Evolutionary conservation across 257 asterid genomes (phyloP).

Genomic region (Misopates orontium): DNA sequence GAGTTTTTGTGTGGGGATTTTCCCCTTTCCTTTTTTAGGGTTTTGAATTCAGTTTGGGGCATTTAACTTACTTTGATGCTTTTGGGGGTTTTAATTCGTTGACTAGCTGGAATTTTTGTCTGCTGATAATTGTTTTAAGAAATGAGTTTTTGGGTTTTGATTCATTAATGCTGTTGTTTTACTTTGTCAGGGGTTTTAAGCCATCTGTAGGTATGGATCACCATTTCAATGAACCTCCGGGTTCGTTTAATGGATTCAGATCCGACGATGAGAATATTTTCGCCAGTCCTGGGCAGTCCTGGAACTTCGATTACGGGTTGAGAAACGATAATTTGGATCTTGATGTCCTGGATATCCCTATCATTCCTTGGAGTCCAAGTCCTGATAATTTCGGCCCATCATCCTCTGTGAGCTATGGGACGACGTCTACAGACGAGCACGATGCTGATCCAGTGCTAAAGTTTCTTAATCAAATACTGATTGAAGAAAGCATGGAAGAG

Average conservation of each 20-base stretch:
- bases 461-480: slow-evolving; percentile 15
- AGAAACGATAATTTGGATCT: slow-evolving; percentile 41
- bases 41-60: too few species aligned
- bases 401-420: slow-evolving; percentile 51
- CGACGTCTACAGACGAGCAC: slow-evolving; percentile 76
- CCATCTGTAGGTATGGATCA: slow-evolving; percentile 56
- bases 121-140: too few species aligned
- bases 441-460: slow-evolving; percentile 85
- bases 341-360: slow-evolving; percentile 44
- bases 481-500: background rate
- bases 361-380: slow-evolving; percentile 39
- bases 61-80: too few species aligned
- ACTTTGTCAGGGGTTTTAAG: slow-evolving; percentile 28
- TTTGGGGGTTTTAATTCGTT: too few species aligned
- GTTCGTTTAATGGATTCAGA: slow-evolving; percentile 34
- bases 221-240: slow-evolving; percentile 33
- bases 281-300: slow-evolving; percentile 48
- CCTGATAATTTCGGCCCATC: slow-evolving; percentile 43
- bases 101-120: too few species aligned
- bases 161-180: slow-evolving; percentile 15
- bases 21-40: too few species aligned
- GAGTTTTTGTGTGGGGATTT: too few species aligned
- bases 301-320: slow-evolving; percentile 38
- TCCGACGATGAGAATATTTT: slow-evolving; percentile 38
- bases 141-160: background rate